Percentiles rank a stretch among this genome's conserved stretches.
Evolutionary conservation across 2,329 filamentous ascomycete species (phyloP).

Genomic region (Colletotrichum plurivorum): DNA sequence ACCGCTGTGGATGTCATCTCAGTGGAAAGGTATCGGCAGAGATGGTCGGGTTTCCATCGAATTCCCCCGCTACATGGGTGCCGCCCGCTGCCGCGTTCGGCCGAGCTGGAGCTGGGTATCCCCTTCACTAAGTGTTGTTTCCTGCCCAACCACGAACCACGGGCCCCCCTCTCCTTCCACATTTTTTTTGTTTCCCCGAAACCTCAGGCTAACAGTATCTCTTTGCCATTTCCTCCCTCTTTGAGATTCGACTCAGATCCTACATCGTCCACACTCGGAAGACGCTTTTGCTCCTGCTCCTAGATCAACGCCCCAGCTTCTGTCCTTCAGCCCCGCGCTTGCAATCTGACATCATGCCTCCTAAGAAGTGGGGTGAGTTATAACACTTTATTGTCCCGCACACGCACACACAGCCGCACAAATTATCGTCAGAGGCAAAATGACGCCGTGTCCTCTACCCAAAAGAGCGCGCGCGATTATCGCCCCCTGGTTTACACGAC

Average conservation of each 20-base stretch:
- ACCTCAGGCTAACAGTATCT: constrained; percentile 12
- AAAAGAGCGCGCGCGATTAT: background rate
- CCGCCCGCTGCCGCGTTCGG: constrained; percentile 32
- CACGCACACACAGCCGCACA: constrained; percentile 34
- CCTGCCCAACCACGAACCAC: constrained; percentile 35
- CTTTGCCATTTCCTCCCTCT: background rate
- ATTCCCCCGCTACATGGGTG: constrained; percentile 22
- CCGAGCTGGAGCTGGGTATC: constrained; percentile 24
- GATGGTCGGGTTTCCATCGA: constrained; percentile 22
- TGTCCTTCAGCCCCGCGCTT: constrained; percentile 24
- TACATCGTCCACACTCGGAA: background rate
- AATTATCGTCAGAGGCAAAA: constrained; percentile 37
- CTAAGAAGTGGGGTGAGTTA: constrained; percentile 60
- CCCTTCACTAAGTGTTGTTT: constrained; percentile 32
- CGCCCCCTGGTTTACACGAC: background rate
- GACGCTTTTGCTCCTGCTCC: background rate
- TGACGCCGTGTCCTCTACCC: constrained; percentile 31
- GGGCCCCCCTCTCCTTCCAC: constrained; percentile 35
- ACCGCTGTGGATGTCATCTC: constrained; percentile 2
- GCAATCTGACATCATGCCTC: constrained; percentile 56
- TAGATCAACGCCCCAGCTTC: background rate
- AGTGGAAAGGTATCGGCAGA: constrained; percentile 8
- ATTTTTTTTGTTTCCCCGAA: constrained; percentile 29
- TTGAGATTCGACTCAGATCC: constrained; percentile 2
- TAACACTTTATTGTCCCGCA: constrained; percentile 35